A percentile compares a stretch with the other conserved stretches of the same genome.
phyloP scores from a whole-genome alignment of 2,329 filamentous ascomycete species.

The Penicillium paneum region DNA sequence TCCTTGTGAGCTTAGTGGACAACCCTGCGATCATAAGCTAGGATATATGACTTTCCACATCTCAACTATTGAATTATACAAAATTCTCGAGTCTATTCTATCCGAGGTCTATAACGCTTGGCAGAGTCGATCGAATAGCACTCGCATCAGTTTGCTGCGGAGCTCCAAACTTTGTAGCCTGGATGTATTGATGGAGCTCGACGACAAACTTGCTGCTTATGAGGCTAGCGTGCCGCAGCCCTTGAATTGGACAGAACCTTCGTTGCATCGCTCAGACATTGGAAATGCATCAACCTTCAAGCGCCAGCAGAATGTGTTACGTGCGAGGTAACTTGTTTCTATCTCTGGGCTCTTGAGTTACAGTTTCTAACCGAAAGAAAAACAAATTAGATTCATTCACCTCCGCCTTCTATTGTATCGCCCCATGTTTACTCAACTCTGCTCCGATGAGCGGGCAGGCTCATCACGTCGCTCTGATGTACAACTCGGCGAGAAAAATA shows the following conservation, averaged over 20 bases:
- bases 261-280: neutral
- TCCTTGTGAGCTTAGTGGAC: slow-evolving; percentile 15
- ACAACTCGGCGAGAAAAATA: slow-evolving; percentile 14
- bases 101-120: slow-evolving; percentile 35
- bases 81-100: slow-evolving; percentile 35
- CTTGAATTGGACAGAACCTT: slow-evolving; percentile 24
- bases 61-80: slow-evolving; percentile 27
- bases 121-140: slow-evolving; percentile 19
- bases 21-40: slow-evolving; percentile 11
- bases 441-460: slow-evolving; percentile 21
- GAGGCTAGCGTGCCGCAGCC: slow-evolving; percentile 23
- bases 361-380: neutral
- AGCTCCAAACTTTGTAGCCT: slow-evolving; percentile 18
- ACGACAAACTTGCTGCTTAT: slow-evolving; percentile 25
- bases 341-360: neutral
- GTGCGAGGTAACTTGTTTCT: slow-evolving; percentile 21
- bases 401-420: slow-evolving; percentile 35
- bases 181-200: slow-evolving; percentile 29
- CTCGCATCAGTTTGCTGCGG: slow-evolving; percentile 5
- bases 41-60: slow-evolving; percentile 29
- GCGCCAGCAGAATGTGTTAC: slow-evolving; percentile 32
- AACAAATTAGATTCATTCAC: slow-evolving; percentile 28
- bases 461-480: slow-evolving; percentile 2
- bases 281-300: slow-evolving; percentile 12
- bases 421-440: slow-evolving; percentile 35